These are phyloP conservation scores for Cyclocybe aegerita DNA, from an alignment of 768 basidiomycete species.

Conservation along the genomic window DNA sequence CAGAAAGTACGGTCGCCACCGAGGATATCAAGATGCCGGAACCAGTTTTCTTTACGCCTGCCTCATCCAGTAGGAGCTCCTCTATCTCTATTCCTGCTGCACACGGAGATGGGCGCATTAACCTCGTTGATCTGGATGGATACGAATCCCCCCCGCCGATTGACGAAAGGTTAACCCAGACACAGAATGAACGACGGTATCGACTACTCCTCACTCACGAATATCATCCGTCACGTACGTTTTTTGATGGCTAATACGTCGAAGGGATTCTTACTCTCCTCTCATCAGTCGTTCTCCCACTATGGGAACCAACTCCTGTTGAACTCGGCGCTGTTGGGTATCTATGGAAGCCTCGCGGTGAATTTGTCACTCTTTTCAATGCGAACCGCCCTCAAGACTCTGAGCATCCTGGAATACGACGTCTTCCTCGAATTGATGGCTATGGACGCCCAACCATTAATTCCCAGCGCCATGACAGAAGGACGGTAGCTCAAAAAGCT, in stretches of 20 bases:
- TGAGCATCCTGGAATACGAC: constrained; percentile 37
- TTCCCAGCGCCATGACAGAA: constrained; percentile 53
- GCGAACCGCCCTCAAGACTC: constrained; percentile 53
- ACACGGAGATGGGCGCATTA: constrained; percentile 11
- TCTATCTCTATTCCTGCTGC: constrained; percentile 15
- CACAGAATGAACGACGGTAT: constrained; percentile 65
- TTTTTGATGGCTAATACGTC: background rate
- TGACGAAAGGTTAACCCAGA: constrained; percentile 39
- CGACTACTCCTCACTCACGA: constrained; percentile 63
- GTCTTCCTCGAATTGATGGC: constrained; percentile 59
- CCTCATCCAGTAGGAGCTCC: constrained; percentile 23
- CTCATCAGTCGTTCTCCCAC: constrained; percentile 55
- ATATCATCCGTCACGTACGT: constrained; percentile 69
- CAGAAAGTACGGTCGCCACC: constrained; percentile 34
- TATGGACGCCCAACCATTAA: constrained; percentile 59
- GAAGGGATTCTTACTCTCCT: constrained; percentile 2
- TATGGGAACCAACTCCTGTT: constrained; percentile 71
- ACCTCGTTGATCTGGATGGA: constrained; percentile 24
- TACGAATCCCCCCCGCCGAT: constrained; percentile 43
- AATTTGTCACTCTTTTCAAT: constrained; percentile 78
- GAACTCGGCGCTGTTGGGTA: constrained; percentile 79
- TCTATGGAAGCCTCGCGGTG: constrained; percentile 61
- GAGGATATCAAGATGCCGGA: constrained; percentile 34
- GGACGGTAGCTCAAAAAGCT: constrained; percentile 53
- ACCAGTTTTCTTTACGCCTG: constrained; percentile 35